phyloP scores from a whole-genome alignment of 768 basidiomycete species.

The Pulveroboletus sp. region DNA sequence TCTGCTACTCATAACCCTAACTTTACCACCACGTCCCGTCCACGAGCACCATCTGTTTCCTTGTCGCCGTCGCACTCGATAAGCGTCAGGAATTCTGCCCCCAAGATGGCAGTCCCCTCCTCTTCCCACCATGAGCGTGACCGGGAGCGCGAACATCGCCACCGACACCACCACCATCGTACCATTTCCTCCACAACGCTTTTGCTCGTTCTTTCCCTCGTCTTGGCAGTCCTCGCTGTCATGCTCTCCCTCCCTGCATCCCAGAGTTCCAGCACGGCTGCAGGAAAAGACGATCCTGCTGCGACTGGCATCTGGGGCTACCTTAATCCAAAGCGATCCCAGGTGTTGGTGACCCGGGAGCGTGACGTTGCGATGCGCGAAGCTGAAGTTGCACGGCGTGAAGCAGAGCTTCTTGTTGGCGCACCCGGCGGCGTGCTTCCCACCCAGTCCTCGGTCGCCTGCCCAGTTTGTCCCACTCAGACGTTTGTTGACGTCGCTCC shows the following conservation, averaged over 20 bases:
- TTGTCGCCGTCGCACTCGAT: slow-evolving; percentile 67
- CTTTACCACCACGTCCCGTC: slow-evolving; percentile 60
- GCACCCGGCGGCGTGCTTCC: slow-evolving; percentile 78
- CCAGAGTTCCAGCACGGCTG: slow-evolving; percentile 28
- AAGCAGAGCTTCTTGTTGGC: slow-evolving; percentile 79
- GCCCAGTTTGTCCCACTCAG: slow-evolving; percentile 53
- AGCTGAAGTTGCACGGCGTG: slow-evolving; percentile 84
- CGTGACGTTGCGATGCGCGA: slow-evolving; percentile 76
- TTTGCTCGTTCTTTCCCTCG: slow-evolving; percentile 78
- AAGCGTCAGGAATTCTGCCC: slow-evolving; percentile 46
- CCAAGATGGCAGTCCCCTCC: slow-evolving; percentile 80
- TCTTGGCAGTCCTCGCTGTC: slow-evolving; percentile 83
- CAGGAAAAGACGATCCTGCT: slow-evolving; percentile 34
- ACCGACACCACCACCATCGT: slow-evolving; percentile 72
- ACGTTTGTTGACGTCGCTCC: slow-evolving; percentile 56
- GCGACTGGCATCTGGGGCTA: slow-evolving; percentile 62
- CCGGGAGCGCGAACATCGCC: slow-evolving; percentile 50
- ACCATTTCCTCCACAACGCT: slow-evolving; percentile 89
- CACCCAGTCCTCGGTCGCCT: slow-evolving; percentile 45
- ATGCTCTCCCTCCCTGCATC: slow-evolving; percentile 81
- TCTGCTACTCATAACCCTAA: not conserved
- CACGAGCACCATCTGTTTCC: slow-evolving; percentile 59
- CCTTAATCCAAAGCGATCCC: slow-evolving; percentile 77
- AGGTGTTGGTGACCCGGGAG: slow-evolving; percentile 76
- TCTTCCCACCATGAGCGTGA: slow-evolving; percentile 65